phyloP scores from a whole-genome alignment of 768 basidiomycete genomes.

The Nidularia sp. region DNA sequence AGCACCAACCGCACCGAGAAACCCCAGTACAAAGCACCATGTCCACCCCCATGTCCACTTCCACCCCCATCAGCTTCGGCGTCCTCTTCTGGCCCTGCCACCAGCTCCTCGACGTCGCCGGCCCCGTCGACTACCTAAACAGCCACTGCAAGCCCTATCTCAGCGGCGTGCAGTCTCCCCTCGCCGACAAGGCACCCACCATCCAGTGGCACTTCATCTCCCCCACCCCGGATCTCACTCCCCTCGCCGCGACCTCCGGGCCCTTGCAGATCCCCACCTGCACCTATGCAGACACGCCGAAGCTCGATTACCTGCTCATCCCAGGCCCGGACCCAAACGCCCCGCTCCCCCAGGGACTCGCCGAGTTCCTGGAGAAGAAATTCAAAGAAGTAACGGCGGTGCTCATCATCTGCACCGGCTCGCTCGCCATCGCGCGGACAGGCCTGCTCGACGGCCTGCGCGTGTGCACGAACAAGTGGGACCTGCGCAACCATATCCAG shows the following conservation, averaged over 20 bases:
- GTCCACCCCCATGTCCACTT: neutral
- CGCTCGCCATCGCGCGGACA: conserved; percentile 12
- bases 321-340: conserved; percentile 15
- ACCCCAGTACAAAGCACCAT: neutral
- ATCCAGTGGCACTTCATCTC: conserved; percentile 21
- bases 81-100: conserved; percentile 13
- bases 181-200: conserved; percentile 12
- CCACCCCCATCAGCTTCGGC: conserved; percentile 10
- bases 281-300: conserved; percentile 14
- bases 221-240: conserved; percentile 6
- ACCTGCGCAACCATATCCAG: conserved; percentile 3
- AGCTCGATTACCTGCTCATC: conserved; percentile 18
- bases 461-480: conserved; percentile 17
- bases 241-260: conserved; percentile 11
- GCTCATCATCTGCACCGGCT: conserved; percentile 20
- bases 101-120: conserved; percentile 21
- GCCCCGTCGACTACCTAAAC: conserved; percentile 19
- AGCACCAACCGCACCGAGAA: too few species aligned
- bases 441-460: conserved; percentile 18
- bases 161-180: neutral
- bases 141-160: conserved; percentile 8
- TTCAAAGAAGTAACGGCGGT: conserved; percentile 12
- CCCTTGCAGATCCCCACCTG: conserved; percentile 11
- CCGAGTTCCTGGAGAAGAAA: conserved; percentile 10
- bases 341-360: conserved; percentile 7